Base-by-base conservation (phyloP, 306 rosid genomes). In the Luffa aegyptiaca region DNA sequence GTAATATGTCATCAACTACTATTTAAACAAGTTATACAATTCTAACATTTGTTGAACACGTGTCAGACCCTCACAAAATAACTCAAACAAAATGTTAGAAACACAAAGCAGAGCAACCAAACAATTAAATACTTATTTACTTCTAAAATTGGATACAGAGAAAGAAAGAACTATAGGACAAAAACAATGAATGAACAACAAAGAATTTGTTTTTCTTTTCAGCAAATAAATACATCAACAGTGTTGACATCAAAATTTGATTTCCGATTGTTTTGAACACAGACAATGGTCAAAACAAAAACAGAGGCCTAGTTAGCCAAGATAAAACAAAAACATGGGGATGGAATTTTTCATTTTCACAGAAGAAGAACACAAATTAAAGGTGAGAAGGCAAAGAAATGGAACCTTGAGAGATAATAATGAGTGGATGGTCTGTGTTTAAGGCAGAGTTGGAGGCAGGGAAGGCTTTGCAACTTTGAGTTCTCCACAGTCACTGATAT, bases 401-500 rank as follows among this genome's bases (percentile, higher is more conserved):
- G 36, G 39, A 70, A 75, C 62, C 63, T 75, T 52, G 57, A 72
- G n/a, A 69, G n/a, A 35, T 11, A 17, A 39, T 5, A 52, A 52
- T 14, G 57, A n/a, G 18, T 2, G 21, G 10, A 11, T 37, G 4
- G 52, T 8, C 20, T 35, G 76, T 44, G 57, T 45, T 90, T 55
- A 94, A 39, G 98, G 97, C 20, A 94, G 89, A 85, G 90, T 83
- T 37, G 98, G 97, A 41, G 95, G 26, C 42, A 94, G 90, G 10
- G 92, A 84, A 86, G 97, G 98, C 88, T 94, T 91, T 78, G 98
- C 82, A 76, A 94, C 97, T 81, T 91, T 81, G 56, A 94, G 83
- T 80, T 87, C 97, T 66, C 97, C 98, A 82, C 97, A 94, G 82
- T 88, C 90, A 79, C 98, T 92, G 80, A 94, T 92, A 79, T 86